Evolutionary conservation across 2,329 filamentous ascomycete genomes (phyloP).

Genomic region (Scopulariopsis brevicaulis): DNA sequence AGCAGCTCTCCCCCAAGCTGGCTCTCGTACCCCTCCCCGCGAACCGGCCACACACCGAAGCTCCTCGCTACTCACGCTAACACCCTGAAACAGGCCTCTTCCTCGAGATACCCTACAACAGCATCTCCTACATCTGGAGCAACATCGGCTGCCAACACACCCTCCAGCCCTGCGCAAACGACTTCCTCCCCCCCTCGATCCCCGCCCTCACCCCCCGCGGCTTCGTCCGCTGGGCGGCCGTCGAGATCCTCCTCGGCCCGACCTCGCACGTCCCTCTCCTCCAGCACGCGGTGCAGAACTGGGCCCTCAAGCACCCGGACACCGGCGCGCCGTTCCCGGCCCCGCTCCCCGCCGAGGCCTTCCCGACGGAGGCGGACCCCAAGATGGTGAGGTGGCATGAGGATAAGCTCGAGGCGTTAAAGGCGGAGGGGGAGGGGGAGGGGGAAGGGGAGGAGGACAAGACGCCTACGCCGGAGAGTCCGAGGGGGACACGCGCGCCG

Average conservation of each 20-base stretch:
- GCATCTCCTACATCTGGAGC: slow-evolving; percentile 86
- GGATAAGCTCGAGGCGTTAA: slow-evolving; percentile 14
- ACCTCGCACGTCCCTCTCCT: slow-evolving; percentile 80
- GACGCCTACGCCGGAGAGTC: neutral
- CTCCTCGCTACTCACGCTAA: neutral
- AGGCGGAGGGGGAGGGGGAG: neutral
- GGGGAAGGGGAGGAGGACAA: neutral
- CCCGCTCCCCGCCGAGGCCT: slow-evolving; percentile 47
- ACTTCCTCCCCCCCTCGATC: slow-evolving; percentile 65
- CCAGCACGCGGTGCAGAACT: slow-evolving; percentile 67
- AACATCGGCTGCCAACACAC: slow-evolving; percentile 84
- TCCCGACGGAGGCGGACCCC: slow-evolving; percentile 61
- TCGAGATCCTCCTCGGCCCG: slow-evolving; percentile 78
- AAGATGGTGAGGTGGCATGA: slow-evolving; percentile 85
- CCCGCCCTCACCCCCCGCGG: slow-evolving; percentile 75
- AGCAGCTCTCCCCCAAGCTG: neutral
- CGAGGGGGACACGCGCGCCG: neutral
- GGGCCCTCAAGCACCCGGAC: slow-evolving; percentile 62
- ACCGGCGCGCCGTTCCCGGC: slow-evolving; percentile 58
- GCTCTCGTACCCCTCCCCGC: no score
- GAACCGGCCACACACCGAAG: neutral
- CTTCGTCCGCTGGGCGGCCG: slow-evolving; percentile 88
- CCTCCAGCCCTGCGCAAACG: slow-evolving; percentile 62
- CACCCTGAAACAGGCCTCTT: slow-evolving; percentile 49
- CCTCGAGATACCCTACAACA: slow-evolving; percentile 57